phyloP scores from a whole-genome alignment of 2,329 filamentous ascomycete genomes.

The Cadophora sp. region DNA sequence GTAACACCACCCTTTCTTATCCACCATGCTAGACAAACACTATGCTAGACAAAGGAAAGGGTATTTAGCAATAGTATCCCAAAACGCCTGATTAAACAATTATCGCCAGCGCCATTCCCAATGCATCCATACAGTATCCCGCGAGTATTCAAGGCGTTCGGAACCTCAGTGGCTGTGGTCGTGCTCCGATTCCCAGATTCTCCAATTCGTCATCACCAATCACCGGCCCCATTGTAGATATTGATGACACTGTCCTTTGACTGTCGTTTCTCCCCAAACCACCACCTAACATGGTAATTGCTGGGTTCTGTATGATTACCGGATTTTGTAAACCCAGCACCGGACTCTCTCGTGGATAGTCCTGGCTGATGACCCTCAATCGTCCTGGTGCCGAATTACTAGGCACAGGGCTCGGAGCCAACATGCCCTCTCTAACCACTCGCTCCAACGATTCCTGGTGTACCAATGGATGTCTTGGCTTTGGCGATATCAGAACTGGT shows the following conservation, averaged over 20 bases:
- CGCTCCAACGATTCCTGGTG: constrained; percentile 32
- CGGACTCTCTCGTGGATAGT: constrained; percentile 27
- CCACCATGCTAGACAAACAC: not conserved
- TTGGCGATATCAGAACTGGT: constrained; percentile 26
- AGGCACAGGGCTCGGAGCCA: constrained; percentile 23
- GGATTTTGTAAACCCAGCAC: constrained; percentile 23
- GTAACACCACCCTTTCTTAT: not conserved
- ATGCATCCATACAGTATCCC: not conserved
- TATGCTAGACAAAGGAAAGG: constrained; percentile 13
- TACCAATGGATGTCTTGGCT: constrained; percentile 26
- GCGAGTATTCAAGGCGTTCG: not conserved
- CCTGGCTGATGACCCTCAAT: constrained; percentile 20
- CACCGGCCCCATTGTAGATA: constrained; percentile 31
- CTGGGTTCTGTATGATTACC: constrained; percentile 8
- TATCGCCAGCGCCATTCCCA: not conserved
- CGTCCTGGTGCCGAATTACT: constrained; percentile 15
- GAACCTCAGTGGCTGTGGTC: constrained; percentile 11
- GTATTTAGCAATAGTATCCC: constrained; percentile 10
- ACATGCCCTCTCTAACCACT: constrained; percentile 22
- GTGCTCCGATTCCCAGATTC: constrained; percentile 35
- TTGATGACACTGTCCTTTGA: constrained; percentile 33
- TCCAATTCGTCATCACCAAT: constrained; percentile 39
- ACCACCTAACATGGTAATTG: constrained; percentile 10
- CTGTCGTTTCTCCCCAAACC: constrained; percentile 30
- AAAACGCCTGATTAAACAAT: constrained; percentile 1